phyloP scores from a whole-genome alignment of 2,329 filamentous ascomycete species.

The Acrodontium crateriforme region DNA sequence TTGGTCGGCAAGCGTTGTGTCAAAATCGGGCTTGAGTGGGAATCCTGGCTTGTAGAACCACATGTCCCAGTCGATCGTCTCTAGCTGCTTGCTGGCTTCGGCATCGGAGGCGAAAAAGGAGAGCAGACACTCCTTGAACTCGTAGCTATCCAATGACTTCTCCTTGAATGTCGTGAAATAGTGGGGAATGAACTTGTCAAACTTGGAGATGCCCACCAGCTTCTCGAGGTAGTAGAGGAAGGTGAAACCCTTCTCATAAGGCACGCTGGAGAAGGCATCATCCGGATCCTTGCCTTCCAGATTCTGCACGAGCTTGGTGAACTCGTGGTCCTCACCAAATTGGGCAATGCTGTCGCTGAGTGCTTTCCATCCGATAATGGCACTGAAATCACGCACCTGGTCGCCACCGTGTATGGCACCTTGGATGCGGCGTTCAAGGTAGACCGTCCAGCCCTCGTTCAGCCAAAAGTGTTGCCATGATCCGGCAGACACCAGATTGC shows the following conservation, averaged over 20 bases:
- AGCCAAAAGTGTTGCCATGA: constrained; percentile 69
- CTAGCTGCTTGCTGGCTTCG: constrained; percentile 47
- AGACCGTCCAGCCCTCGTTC: constrained; percentile 82
- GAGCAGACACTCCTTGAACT: constrained; percentile 81
- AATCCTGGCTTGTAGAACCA: constrained; percentile 82
- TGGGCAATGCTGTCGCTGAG: constrained; percentile 66
- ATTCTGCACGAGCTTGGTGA: constrained; percentile 79
- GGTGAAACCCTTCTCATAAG: constrained; percentile 94
- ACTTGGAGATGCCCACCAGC: constrained; percentile 69
- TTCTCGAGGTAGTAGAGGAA: constrained; percentile 87
- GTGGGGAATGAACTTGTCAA: constrained; percentile 89
- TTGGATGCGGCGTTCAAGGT: constrained; percentile 76
- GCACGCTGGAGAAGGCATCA: constrained; percentile 82
- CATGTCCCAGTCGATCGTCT: constrained; percentile 72
- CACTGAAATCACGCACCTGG: constrained; percentile 77
- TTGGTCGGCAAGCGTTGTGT: constrained; percentile 72
- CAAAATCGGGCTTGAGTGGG: constrained; percentile 80
- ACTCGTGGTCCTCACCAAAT: constrained; percentile 74
- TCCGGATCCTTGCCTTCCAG: constrained; percentile 88
- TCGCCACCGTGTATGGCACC: constrained; percentile 65
- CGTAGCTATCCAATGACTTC: constrained; percentile 82
- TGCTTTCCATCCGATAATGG: constrained; percentile 91
- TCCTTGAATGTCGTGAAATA: constrained; percentile 78
- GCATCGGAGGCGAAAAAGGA: constrained; percentile 67
- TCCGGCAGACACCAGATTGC: constrained; percentile 66